Percentiles rank a stretch among this genome's conserved stretches.
phyloP scores from a whole-genome alignment of 352 stramenopile species.

The Phytopythium ostracodes region DNA sequence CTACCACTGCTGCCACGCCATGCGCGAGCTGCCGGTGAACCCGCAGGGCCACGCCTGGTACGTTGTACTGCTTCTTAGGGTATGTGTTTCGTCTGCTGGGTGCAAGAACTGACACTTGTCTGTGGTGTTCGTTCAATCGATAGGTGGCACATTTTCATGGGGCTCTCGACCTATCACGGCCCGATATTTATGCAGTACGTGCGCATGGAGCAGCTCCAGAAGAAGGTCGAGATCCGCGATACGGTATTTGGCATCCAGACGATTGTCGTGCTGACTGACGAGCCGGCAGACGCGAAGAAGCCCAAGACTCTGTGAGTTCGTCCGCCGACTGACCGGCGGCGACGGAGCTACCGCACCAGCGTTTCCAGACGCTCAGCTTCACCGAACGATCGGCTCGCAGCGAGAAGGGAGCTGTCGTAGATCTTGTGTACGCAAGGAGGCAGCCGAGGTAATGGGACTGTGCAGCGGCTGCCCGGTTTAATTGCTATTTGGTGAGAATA shows the following conservation, averaged over 20 bases:
- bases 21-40: constrained; percentile 61
- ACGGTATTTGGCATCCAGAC: constrained; percentile 62
- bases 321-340: not conserved
- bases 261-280: constrained; percentile 43
- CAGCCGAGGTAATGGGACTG: not conserved
- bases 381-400: not conserved
- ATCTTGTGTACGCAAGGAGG: not conserved
- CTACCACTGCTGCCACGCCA: constrained; percentile 70
- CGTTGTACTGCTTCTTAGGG: not conserved
- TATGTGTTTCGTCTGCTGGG: not conserved
- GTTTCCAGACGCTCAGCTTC: not conserved
- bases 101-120: not conserved
- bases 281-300: constrained; percentile 17
- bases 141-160: constrained; percentile 83
- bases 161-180: constrained; percentile 71
- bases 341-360: no score
- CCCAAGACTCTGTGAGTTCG: constrained; percentile 27
- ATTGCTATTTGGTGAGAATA: not conserved
- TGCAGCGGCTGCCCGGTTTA: not conserved
- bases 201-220: constrained; percentile 69
- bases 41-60: constrained; percentile 78
- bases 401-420: not conserved
- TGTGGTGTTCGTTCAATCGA: not conserved
- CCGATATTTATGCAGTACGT: constrained; percentile 87
- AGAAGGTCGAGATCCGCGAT: constrained; percentile 48